Evolutionary conservation across 345 rosid species (phyloP), one percentile per base, ranked within the genome.

Genomic region (Gossypium arboreum): DNA sequence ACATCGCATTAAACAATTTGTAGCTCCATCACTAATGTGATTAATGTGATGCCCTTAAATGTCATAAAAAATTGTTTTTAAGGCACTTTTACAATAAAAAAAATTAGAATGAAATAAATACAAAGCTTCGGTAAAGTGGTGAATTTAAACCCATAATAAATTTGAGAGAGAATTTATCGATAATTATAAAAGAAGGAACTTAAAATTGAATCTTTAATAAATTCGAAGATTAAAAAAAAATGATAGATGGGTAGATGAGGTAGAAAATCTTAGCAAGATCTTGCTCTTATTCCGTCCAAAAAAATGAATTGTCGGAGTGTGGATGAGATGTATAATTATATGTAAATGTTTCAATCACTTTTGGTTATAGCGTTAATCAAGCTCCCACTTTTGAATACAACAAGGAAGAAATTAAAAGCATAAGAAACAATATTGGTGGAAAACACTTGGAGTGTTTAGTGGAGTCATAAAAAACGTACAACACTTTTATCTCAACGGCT

Each of bases 201-300:
- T 4, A 4, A 34, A 34, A 0, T 34, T 4, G 1, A 34, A 34
- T 0, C 1, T 1, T 34, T 29, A 29, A 29, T 29, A 5, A 29
- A 29, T 29, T 29, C 4, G 39, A 29, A 13, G 15, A n/a, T 11
- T 61, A 6, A 12, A 15, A 20, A 9, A 20, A 61, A 18, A 61
- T 27, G 66, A 34, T 34, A 34, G 39, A 34, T 0, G 39, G 6
- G 39, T 34, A 34, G 39, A 34, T 34, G 39, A 34, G 29, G 66
- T 27, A 61, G 18, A 68, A 67, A 48, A 68, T 68, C 72, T 68
- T 13, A 1, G 7, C 20, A 68, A 68, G 72, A 68, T 68, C 22
- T 68, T 45, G 18, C 20, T 48, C 41, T 12, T 6, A 68, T 68
- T 4, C 54, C 27, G 43, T 68, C 41, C 57, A 68, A 47, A n/a